A percentile compares a stretch with the other conserved stretches of the same genome.
These are phyloP conservation scores for Eutrema salsugineum DNA, from an alignment of 441 rosid genomes.

Conservation along the genomic window DNA sequence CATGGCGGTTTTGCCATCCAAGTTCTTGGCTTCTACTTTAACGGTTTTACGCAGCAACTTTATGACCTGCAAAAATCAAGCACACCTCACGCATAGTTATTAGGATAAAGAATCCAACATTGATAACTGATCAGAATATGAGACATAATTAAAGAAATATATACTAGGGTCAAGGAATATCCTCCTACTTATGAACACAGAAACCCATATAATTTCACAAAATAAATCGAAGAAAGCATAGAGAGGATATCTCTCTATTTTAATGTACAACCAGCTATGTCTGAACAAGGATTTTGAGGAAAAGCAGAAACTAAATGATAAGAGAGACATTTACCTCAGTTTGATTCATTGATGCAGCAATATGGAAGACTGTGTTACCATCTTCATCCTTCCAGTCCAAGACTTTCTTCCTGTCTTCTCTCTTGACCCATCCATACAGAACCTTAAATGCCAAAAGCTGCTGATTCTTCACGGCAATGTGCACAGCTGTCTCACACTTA, in stretches of 20 bases:
- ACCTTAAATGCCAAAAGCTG: constrained; percentile 18
- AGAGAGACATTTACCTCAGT: not conserved
- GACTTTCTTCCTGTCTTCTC: not conserved
- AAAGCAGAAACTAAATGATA: not conserved
- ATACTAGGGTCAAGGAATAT: no score
- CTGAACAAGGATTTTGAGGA: no score
- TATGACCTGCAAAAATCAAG: not conserved
- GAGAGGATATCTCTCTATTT: no score
- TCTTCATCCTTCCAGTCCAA: not conserved
- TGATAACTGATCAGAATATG: not conserved
- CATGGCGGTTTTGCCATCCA: not conserved
- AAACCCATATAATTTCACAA: no score
- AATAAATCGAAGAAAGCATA: no score
- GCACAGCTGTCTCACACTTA: constrained; percentile 30
- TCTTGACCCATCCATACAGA: not conserved
- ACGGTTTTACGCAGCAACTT: not conserved
- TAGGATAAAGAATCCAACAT: not conserved
- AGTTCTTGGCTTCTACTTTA: not conserved
- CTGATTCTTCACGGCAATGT: constrained; percentile 23
- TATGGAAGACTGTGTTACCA: not conserved
- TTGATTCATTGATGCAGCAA: not conserved
- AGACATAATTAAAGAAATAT: no score
- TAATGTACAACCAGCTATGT: no score
- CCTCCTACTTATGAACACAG: no score
- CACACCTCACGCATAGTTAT: not conserved